phyloP scores from a whole-genome alignment of 805 yeast species.

The Trichomonascus vanleenenianus region DNA sequence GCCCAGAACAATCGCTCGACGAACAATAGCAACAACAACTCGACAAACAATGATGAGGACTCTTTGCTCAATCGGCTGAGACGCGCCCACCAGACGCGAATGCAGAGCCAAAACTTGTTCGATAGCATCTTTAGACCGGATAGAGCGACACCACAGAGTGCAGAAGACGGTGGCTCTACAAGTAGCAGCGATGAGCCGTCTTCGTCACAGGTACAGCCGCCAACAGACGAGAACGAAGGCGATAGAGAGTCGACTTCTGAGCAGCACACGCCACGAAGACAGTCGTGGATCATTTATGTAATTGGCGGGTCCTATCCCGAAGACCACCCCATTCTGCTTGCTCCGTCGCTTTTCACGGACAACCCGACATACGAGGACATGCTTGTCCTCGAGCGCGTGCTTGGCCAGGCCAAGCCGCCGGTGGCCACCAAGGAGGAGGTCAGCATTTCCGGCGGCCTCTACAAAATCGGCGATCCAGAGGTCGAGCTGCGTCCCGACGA shows the following conservation, averaged over 20 bases:
- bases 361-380: conserved; percentile 46
- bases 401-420: conserved; percentile 40
- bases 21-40: too few species aligned
- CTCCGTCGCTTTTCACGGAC: conserved; percentile 41
- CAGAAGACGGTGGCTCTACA: background rate
- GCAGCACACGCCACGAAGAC: conserved; percentile 17
- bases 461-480: conserved; percentile 17
- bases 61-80: too few species aligned
- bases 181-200: too few species aligned
- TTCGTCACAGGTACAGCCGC: background rate
- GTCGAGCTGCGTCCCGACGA: conserved; percentile 22
- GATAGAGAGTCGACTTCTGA: background rate
- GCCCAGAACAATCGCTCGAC: too few species aligned
- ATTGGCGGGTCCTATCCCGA: conserved; percentile 48
- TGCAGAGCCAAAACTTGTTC: background rate
- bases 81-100: too few species aligned
- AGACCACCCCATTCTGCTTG: conserved; percentile 41
- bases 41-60: background rate
- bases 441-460: conserved; percentile 32
- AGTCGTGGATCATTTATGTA: conserved; percentile 57
- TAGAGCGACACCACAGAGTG: background rate
- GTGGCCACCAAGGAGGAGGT: conserved; percentile 38
- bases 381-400: conserved; percentile 38
- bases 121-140: background rate
- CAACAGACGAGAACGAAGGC: background rate